Evolutionary conservation across 2,329 filamentous ascomycete species (phyloP), one percentile per base, ranked within the genome.

Genomic region (Aspergillus flavus): DNA sequence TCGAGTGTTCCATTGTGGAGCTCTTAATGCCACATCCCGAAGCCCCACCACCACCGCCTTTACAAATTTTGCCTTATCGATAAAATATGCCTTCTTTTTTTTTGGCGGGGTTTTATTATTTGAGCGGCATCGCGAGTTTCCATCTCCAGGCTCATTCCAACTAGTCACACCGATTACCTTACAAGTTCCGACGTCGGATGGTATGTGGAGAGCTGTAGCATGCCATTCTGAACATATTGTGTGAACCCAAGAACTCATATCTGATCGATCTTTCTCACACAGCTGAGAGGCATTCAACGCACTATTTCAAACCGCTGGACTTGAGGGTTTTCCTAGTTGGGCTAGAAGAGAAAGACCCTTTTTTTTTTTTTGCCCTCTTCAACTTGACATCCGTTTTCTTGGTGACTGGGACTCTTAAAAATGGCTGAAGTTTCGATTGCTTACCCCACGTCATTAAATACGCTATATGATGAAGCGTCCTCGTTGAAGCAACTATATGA

Each of bases 401-500:
- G 16, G 48, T 11, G 14, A 28, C 7, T 28, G 11, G 14, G 26
- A 7, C 52, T 16, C 30, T 34, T n/a, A 45, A 64, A 62, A 10
- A 76, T 77, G 75, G 63, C 70, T 57, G 71, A 73, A 46, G 34
- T 46, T n/a, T 66, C 69, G 28, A 53, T 56, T 36, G 53, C 63
- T 5, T 60, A 71, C 52, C 75, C 75, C 36, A 53, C 69, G 39
- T 76, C 72, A 36, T 63, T 79, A 63, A 70, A 78, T 59, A 72
- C 72, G 53, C 64, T 79, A 58, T 80, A 75, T 61, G 70, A 76
- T 32, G 68, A 65, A 39, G 48, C 63, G 28, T 68, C 72, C 6
- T 62, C 68, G 7, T 62, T 73, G n/a, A 72, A 70, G 21, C 64
- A 67, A 32, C 70, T 71, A 59, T 78, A 78, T 66, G 76, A 79